A percentile compares a stretch with the other conserved stretches of the same genome.
These are phyloP conservation scores for Craspedostauros australis DNA, from an alignment of 108 stramenopile genomes.

Conservation along the genomic window DNA sequence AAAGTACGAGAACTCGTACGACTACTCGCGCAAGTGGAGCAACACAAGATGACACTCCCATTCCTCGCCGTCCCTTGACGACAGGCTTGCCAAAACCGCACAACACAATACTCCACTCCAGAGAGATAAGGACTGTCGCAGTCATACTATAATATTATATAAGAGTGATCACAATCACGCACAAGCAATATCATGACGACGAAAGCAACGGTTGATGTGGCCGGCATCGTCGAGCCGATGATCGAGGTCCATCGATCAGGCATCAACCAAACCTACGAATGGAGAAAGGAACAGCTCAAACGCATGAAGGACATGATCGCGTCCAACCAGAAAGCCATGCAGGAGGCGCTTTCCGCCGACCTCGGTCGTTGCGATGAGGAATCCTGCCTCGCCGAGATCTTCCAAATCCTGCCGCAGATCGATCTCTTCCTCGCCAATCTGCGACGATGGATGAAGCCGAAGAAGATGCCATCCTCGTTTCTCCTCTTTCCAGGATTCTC, in stretches of 20 bases:
- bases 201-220: too few relatives aligned
- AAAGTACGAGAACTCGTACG: too few relatives aligned
- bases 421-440: conserved; percentile 17
- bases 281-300: conserved; percentile 31
- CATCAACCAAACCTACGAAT: conserved; percentile 32
- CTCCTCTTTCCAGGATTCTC: conserved; percentile 14
- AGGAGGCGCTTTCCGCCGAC: conserved; percentile 24
- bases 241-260: conserved; percentile 25
- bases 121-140: too few relatives aligned
- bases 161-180: too few relatives aligned
- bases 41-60: too few relatives aligned
- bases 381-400: conserved; percentile 20
- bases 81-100: too few relatives aligned
- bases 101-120: too few relatives aligned
- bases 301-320: conserved; percentile 7
- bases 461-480: conserved; percentile 16
- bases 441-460: conserved; percentile 26
- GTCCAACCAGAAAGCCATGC: conserved; percentile 20
- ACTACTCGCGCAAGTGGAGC: too few relatives aligned
- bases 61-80: too few relatives aligned
- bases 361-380: conserved; percentile 33
- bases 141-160: too few relatives aligned
- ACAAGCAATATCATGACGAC: too few relatives aligned
- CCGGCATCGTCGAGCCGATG: too few relatives aligned
- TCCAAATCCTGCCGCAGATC: conserved; percentile 19